phyloP scores from a whole-genome alignment of 495 filamentous ascomycete genomes.

The Aspergillus saccharolyticus region DNA sequence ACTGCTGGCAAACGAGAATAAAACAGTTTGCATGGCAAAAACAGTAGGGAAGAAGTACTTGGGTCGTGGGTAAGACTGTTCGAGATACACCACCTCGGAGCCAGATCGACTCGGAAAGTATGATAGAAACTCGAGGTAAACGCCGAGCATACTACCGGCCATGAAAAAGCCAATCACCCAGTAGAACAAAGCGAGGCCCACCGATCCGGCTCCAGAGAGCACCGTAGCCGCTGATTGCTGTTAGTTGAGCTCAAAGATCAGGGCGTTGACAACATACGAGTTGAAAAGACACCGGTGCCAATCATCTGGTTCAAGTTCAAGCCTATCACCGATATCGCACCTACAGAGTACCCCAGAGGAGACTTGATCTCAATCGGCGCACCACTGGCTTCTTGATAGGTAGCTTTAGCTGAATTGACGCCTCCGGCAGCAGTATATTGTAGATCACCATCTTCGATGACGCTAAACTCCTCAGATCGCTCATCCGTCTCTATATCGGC shows the following conservation, averaged over 20 bases:
- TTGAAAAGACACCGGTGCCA: conserved; percentile 62
- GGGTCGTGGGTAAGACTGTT: conserved; percentile 59
- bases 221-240: conserved; percentile 47
- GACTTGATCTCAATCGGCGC: conserved; percentile 57
- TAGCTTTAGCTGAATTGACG: conserved; percentile 48
- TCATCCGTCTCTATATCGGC: neutral
- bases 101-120: conserved; percentile 64
- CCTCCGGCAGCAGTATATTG: conserved; percentile 49
- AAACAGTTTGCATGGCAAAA: conserved; percentile 54
- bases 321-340: conserved; percentile 51
- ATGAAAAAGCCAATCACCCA: conserved; percentile 57
- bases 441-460: conserved; percentile 35
- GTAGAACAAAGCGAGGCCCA: conserved; percentile 56
- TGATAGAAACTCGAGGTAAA: conserved; percentile 57
- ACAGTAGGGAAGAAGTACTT: conserved; percentile 56
- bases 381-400: conserved; percentile 59
- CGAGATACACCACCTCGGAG: conserved; percentile 60
- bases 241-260: neutral
- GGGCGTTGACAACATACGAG: conserved; percentile 38
- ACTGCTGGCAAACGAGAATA: conserved; percentile 58
- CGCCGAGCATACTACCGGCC: conserved; percentile 42
- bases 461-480: conserved; percentile 3
- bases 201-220: conserved; percentile 50
- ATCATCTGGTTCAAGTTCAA: conserved; percentile 64
- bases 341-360: conserved; percentile 57